Percentiles rank a stretch among this genome's conserved stretches.
Conservation (phyloP, 495 filamentous ascomycete species). For the Jackrogersella minutella region DNA sequence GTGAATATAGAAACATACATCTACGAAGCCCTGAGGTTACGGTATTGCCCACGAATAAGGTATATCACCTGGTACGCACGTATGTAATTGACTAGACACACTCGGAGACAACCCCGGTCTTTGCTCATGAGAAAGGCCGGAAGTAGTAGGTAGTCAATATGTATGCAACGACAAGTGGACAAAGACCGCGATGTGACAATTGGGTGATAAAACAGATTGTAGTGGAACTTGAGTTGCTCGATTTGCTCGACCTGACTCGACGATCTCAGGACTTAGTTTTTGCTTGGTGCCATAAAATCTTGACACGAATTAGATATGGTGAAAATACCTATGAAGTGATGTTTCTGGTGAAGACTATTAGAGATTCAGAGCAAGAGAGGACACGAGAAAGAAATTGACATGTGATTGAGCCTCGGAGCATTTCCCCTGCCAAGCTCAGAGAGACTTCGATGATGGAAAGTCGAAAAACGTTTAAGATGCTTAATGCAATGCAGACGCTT, state of each 20-base stretch:
- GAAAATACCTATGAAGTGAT: slow-evolving; percentile 14
- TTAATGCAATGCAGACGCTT: slow-evolving; percentile 17
- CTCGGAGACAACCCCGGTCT: slow-evolving; percentile 21
- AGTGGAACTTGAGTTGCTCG: slow-evolving; percentile 12
- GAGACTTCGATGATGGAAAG: slow-evolving; percentile 19
- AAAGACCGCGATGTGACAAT: slow-evolving; percentile 6
- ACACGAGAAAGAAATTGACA: slow-evolving; percentile 24
- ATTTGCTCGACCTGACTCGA: slow-evolving; percentile 16
- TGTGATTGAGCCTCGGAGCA: slow-evolving; percentile 35
- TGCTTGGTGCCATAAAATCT: slow-evolving; percentile 12
- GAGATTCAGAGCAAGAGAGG: neutral
- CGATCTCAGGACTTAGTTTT: slow-evolving; percentile 22
- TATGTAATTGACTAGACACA: slow-evolving; percentile 25
- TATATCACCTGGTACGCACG: slow-evolving; percentile 8
- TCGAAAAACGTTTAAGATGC: slow-evolving; percentile 21
- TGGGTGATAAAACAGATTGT: neutral
- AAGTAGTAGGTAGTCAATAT: neutral
- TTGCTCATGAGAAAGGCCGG: slow-evolving; percentile 7
- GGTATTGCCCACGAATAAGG: neutral
- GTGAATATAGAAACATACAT: slow-evolving; percentile 13
- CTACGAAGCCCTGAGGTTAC: slow-evolving; percentile 1
- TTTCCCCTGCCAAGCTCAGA: slow-evolving; percentile 38
- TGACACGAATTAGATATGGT: slow-evolving; percentile 1
- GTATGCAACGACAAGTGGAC: slow-evolving; percentile 11
- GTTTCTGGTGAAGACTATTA: neutral